Percentiles rank a stretch among this genome's conserved stretches.
phyloP scores from a whole-genome alignment of 2,329 filamentous ascomycete species.

The Helminthosporium solani region DNA sequence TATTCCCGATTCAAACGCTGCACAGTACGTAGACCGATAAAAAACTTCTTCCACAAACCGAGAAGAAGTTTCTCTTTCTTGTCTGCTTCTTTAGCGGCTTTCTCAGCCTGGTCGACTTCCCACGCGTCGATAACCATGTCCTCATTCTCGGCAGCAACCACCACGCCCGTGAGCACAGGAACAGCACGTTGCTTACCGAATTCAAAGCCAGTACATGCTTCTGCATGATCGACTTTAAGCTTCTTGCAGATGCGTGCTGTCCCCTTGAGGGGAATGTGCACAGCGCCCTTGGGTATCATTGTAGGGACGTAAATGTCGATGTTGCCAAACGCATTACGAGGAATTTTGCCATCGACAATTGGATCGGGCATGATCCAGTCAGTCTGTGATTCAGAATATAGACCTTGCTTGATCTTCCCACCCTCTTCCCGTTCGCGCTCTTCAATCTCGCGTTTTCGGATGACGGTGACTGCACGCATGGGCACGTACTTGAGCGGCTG shows the following conservation, averaged over 20 bases:
- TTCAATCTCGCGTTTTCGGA: conserved; percentile 83
- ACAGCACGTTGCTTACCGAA: conserved; percentile 94
- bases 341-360: conserved; percentile 80
- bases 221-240: conserved; percentile 83
- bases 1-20: conserved; percentile 37
- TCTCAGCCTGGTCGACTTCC: conserved; percentile 68
- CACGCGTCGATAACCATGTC: conserved; percentile 75
- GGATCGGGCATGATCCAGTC: conserved; percentile 93
- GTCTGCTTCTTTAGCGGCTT: conserved; percentile 74
- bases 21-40: conserved; percentile 81
- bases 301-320: conserved; percentile 93
- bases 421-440: conserved; percentile 77
- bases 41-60: conserved; percentile 79
- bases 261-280: conserved; percentile 78
- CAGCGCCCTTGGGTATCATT: conserved; percentile 84
- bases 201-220: conserved; percentile 94
- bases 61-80: conserved; percentile 76
- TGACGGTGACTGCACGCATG: conserved; percentile 85
- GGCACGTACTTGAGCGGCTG: conserved; percentile 82
- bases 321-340: conserved; percentile 93
- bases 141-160: conserved; percentile 79
- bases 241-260: conserved; percentile 79
- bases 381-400: conserved; percentile 83
- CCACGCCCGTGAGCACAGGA: conserved; percentile 85
- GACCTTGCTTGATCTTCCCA: conserved; percentile 79